Percentiles rank a stretch among this genome's conserved stretches.
phyloP scores from a whole-genome alignment of 2,329 filamentous ascomycete genomes.

The Aspergillus quadricinctus region DNA sequence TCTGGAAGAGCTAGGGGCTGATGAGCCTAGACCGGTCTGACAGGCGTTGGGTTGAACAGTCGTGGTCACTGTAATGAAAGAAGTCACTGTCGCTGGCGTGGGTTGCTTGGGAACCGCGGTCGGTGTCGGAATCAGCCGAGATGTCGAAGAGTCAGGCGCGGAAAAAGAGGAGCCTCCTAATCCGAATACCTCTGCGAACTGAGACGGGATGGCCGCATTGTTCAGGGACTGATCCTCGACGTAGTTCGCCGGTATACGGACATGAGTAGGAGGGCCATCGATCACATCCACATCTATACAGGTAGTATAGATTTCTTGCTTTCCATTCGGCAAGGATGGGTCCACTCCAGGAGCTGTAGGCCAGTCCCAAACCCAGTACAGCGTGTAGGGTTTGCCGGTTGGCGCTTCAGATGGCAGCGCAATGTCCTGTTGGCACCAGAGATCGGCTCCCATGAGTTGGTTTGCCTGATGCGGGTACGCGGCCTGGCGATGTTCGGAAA shows the following conservation, averaged over 20 bases:
- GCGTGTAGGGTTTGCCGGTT: slow-evolving; percentile 64
- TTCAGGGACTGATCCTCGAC: slow-evolving; percentile 32
- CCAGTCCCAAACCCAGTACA: slow-evolving; percentile 99
- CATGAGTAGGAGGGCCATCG: slow-evolving; percentile 16
- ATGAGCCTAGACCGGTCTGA: not conserved
- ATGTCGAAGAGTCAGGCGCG: not conserved
- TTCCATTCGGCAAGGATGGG: slow-evolving; percentile 36
- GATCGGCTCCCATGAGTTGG: slow-evolving; percentile 52
- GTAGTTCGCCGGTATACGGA: slow-evolving; percentile 18
- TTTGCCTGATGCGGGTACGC: slow-evolving; percentile 51
- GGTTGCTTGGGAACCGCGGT: not conserved
- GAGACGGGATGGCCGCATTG: slow-evolving; percentile 35
- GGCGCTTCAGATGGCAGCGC: slow-evolving; percentile 64
- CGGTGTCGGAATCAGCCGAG: not conserved
- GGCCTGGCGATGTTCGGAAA: slow-evolving; percentile 57
- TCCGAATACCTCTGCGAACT: slow-evolving; percentile 32
- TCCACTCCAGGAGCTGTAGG: slow-evolving; percentile 49
- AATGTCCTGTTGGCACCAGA: slow-evolving; percentile 79
- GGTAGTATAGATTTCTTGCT: slow-evolving; percentile 46
- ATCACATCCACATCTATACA: slow-evolving; percentile 47
- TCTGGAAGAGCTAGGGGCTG: not conserved
- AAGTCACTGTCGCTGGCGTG: slow-evolving; percentile 19
- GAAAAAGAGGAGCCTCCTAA: slow-evolving; percentile 5
- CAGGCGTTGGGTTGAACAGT: slow-evolving; percentile 10
- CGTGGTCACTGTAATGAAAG: slow-evolving; percentile 22